phyloP scores from a whole-genome alignment of 2,329 filamentous ascomycete species.

The Cytospora mali region DNA sequence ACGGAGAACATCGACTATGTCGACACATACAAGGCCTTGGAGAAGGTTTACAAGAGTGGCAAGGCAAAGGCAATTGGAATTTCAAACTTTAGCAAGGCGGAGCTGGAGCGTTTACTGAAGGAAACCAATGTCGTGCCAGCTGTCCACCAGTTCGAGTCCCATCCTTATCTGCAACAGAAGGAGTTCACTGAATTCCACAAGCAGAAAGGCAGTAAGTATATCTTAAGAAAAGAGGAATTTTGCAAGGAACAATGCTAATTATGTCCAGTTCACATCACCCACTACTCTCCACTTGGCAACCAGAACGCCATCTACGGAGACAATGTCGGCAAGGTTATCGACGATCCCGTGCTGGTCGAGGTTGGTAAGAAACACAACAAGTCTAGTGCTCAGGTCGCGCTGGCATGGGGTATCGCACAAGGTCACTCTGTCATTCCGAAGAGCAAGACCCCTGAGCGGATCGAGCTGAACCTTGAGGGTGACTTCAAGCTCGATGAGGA shows the following conservation, averaged over 20 bases:
- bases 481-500: constrained; percentile 9
- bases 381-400: not conserved
- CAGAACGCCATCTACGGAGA: constrained; percentile 5
- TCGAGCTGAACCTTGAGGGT: constrained; percentile 7
- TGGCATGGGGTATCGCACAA: constrained; percentile 9
- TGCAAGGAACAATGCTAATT: not conserved
- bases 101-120: constrained; percentile 41
- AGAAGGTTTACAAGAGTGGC: constrained; percentile 48
- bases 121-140: constrained; percentile 51
- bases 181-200: constrained; percentile 55
- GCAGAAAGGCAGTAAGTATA: constrained; percentile 48
- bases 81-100: constrained; percentile 39
- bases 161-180: constrained; percentile 59
- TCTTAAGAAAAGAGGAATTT: constrained; percentile 43
- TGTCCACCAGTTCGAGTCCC: constrained; percentile 63
- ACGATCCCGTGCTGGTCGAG: constrained; percentile 2
- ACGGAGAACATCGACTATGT: constrained; percentile 43
- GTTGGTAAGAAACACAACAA: constrained; percentile 2
- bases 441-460: constrained; percentile 15
- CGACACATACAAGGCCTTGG: constrained; percentile 53
- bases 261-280: constrained; percentile 23
- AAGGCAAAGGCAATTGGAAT: constrained; percentile 52
- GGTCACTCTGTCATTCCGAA: constrained; percentile 16
- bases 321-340: constrained; percentile 23
- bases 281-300: constrained; percentile 19